Percentiles rank a stretch among this genome's conserved stretches.
Evolutionary conservation across 768 basidiomycete species (phyloP).

Genomic region (Chalciporus pseudorubinellus): DNA sequence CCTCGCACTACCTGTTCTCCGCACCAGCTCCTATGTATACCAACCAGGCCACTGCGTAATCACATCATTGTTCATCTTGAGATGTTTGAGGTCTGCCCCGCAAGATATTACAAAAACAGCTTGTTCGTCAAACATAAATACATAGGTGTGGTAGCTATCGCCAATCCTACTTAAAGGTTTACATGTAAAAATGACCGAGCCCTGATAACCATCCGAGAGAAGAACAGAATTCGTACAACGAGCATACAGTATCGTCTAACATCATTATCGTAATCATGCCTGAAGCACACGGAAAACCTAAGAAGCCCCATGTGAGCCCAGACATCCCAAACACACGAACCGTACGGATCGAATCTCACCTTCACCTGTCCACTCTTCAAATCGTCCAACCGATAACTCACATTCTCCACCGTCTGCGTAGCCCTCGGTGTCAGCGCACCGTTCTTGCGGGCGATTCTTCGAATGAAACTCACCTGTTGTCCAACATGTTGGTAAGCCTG

Average conservation of each 20-base stretch:
- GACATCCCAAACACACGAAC: not conserved
- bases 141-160: not conserved
- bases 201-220: not conserved
- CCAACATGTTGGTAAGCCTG: constrained; percentile 88
- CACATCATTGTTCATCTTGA: not conserved
- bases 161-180: not conserved
- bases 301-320: constrained; percentile 8
- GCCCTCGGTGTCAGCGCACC: constrained; percentile 36
- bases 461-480: constrained; percentile 58
- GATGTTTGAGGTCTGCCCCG: not conserved
- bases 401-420: constrained; percentile 61
- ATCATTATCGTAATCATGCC: constrained; percentile 24
- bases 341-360: constrained; percentile 37
- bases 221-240: not conserved
- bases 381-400: constrained; percentile 88
- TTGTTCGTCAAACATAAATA: not conserved
- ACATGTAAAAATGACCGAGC: not conserved
- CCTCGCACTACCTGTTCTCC: not conserved
- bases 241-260: not conserved
- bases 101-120: not conserved
- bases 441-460: constrained; percentile 31
- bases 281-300: constrained; percentile 43
- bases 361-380: constrained; percentile 81
- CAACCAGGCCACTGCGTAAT: constrained; percentile 1
- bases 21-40: constrained; percentile 11